phyloP scores from a whole-genome alignment of 225 moss, liverwort and hornwort genomes.

The Polytrichum formosum region DNA sequence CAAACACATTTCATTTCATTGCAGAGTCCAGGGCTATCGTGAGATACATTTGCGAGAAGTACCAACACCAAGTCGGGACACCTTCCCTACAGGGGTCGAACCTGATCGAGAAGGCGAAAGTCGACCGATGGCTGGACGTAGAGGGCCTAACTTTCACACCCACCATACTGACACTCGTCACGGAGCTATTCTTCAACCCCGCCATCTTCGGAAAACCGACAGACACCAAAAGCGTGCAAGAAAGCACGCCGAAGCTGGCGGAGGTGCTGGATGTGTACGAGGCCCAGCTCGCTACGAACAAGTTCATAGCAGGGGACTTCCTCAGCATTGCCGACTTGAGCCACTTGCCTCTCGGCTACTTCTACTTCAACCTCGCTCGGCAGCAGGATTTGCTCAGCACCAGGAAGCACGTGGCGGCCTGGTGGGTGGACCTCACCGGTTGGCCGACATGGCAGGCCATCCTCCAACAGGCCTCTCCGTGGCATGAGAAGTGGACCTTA shows the following conservation, averaged over 20 bases:
- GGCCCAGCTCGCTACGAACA: slow-evolving; percentile 31
- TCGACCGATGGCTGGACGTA: slow-evolving; percentile 69
- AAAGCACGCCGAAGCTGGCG: slow-evolving; percentile 20
- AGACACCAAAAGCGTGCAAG: slow-evolving; percentile 23
- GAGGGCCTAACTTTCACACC: slow-evolving; percentile 34
- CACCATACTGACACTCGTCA: slow-evolving; percentile 1
- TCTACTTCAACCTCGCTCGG: slow-evolving; percentile 22
- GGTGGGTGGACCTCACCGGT: slow-evolving; percentile 25
- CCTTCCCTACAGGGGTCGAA: slow-evolving; percentile 37
- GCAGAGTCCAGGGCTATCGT: slow-evolving; percentile 65
- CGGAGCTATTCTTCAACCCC: slow-evolving; percentile 15
- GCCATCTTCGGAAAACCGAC: neutral
- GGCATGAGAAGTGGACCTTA: no score
- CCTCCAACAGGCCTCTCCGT: no score
- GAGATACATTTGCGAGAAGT: slow-evolving; percentile 47
- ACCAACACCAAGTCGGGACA: slow-evolving; percentile 31
- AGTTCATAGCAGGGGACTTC: slow-evolving; percentile 60
- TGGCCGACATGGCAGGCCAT: slow-evolving; percentile 32
- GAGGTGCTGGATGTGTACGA: slow-evolving; percentile 57
- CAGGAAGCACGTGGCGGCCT: slow-evolving; percentile 23
- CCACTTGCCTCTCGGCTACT: slow-evolving; percentile 45
- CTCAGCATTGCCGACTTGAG: slow-evolving; percentile 58
- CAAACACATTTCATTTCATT: no score
- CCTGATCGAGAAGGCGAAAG: slow-evolving; percentile 31
- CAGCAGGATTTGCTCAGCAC: slow-evolving; percentile 13